Evolutionary conservation across 106 monocot species (phyloP).

Genomic region (Dendrobium huoshanense): DNA sequence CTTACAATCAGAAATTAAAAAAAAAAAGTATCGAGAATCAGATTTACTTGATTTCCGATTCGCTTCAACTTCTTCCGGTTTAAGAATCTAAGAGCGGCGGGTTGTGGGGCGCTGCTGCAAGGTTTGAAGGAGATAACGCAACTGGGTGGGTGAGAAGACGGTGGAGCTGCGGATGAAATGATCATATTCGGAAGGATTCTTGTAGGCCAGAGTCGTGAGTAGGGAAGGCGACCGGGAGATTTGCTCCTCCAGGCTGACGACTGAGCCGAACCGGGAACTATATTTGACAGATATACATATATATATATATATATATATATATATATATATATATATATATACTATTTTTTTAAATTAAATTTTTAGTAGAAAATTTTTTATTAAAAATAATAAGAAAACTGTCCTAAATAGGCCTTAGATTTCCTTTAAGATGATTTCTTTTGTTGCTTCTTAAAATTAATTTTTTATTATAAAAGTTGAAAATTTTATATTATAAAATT

Average conservation of each 20-base stretch:
- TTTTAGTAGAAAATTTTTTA: no score
- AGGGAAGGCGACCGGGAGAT: not conserved
- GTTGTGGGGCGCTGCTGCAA: not conserved
- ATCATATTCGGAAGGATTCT: not conserved
- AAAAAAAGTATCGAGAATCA: not conserved
- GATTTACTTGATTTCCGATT: not conserved
- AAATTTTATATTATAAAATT: no score
- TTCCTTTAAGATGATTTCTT: no score
- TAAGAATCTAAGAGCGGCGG: not conserved
- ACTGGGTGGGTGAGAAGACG: not conserved
- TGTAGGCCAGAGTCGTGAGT: not conserved
- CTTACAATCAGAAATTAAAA: not conserved
- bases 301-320: no score
- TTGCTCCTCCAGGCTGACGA: not conserved
- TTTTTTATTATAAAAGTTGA: no score
- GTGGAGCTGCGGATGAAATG: not conserved
- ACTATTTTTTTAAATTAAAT: no score
- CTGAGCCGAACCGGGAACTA: not conserved
- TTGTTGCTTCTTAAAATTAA: no score
- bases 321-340: no score
- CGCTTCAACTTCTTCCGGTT: not conserved
- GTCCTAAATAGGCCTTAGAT: no score
- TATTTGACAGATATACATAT: no score
- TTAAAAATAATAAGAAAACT: no score
- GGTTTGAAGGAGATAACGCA: not conserved